A percentile compares a stretch with the other conserved stretches of the same genome.
These are phyloP conservation scores for Fusarium longipes DNA, from an alignment of 2,329 filamentous ascomycete species.

Conservation along the genomic window DNA sequence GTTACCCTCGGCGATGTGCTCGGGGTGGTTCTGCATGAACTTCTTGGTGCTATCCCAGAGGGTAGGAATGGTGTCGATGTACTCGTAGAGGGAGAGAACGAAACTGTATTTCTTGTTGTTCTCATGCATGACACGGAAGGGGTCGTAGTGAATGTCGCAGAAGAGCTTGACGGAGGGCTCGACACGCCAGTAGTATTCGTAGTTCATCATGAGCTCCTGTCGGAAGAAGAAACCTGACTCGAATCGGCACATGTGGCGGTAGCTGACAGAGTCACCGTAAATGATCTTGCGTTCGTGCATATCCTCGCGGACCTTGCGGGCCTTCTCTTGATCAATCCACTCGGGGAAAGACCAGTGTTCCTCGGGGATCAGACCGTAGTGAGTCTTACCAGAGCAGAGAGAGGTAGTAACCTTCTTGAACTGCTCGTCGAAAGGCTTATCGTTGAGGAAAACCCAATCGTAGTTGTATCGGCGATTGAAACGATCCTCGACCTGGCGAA, in stretches of 20 bases:
- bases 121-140: conserved; percentile 96
- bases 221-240: conserved; percentile 99
- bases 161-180: conserved; percentile 96
- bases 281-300: conserved; percentile 97
- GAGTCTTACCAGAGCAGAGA: conserved; percentile 90
- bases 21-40: conserved; percentile 89
- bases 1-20: conserved; percentile 87
- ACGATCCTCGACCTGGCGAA: conserved; percentile 95
- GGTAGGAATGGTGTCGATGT: conserved; percentile 94
- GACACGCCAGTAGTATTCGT: conserved; percentile 99
- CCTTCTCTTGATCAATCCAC: conserved; percentile 95
- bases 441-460: conserved; percentile 99
- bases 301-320: conserved; percentile 88
- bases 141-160: conserved; percentile 95
- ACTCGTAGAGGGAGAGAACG: conserved; percentile 94
- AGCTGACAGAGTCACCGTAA: conserved; percentile 96
- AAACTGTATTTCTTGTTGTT: conserved; percentile 99
- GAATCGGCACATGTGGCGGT: conserved; percentile 99
- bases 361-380: conserved; percentile 87
- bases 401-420: conserved; percentile 94
- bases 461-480: conserved; percentile 98
- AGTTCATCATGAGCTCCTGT: conserved; percentile 91
- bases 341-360: conserved; percentile 98
- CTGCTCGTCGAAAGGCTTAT: conserved; percentile 89
- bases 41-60: conserved; percentile 96